phyloP scores from a whole-genome alignment of 345 rosid genomes.

The Atalantia buxifolia region DNA sequence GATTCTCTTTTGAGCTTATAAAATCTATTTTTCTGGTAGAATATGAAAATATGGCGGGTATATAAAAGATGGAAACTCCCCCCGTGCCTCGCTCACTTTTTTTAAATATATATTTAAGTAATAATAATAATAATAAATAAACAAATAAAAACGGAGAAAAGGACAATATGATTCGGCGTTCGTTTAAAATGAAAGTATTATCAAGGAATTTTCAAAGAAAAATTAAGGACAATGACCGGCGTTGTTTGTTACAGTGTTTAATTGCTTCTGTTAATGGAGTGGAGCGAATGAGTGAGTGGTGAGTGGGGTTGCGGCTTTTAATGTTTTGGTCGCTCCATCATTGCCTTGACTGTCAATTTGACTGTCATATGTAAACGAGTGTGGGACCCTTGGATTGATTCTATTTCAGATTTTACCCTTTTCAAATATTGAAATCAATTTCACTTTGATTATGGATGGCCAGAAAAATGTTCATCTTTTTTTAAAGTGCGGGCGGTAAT shows the following conservation, averaged over 20 bases:
- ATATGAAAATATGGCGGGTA: neutral
- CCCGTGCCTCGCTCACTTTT: neutral
- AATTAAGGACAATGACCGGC: neutral
- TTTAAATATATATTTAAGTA: neutral
- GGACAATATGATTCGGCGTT: neutral
- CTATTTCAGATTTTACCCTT: neutral
- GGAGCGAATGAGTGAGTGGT: neutral
- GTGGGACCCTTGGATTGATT: neutral
- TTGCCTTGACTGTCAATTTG: constrained; percentile 8
- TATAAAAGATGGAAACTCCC: neutral
- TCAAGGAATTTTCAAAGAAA: neutral
- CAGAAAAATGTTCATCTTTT: no score
- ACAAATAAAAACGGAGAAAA: neutral
- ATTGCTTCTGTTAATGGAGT: constrained; percentile 2
- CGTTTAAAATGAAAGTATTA: neutral
- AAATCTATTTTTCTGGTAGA: neutral
- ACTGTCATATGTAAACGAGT: neutral
- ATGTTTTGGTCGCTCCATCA: constrained; percentile 2
- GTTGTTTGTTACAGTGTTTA: neutral
- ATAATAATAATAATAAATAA: neutral
- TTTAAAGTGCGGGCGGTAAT: no score
- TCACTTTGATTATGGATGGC: no score
- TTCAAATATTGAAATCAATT: no score
- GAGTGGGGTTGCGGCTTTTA: constrained; percentile 9
- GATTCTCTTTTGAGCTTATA: neutral